These are phyloP conservation scores for Magnaporthiopsis rhizophila DNA, from an alignment of 2,329 filamentous ascomycete genomes.

Conservation along the genomic window DNA sequence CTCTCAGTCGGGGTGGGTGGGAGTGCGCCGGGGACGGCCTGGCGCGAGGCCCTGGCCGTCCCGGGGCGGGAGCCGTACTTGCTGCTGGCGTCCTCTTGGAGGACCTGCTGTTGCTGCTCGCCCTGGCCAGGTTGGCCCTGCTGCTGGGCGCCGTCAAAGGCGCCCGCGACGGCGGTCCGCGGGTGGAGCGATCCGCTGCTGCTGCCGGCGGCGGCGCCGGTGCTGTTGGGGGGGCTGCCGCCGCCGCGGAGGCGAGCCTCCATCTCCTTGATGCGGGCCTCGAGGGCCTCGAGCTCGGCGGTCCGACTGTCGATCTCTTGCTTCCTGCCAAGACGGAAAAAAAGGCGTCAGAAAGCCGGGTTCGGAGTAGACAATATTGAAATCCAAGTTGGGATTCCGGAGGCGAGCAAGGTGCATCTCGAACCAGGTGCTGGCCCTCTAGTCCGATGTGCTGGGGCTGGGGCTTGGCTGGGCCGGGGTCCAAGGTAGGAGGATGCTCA, in stretches of 20 bases:
- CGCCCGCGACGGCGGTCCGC: constrained; percentile 20
- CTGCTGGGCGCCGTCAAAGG: constrained; percentile 17
- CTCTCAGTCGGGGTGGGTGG: constrained; percentile 53
- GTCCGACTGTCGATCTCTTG: constrained; percentile 66
- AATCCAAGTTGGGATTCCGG: not conserved
- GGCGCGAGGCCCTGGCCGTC: constrained; percentile 40
- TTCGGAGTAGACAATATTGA: not conserved
- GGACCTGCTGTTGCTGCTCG: constrained; percentile 16
- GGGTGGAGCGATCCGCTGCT: constrained; percentile 18
- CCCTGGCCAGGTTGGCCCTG: constrained; percentile 5
- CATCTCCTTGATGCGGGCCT: constrained; percentile 75
- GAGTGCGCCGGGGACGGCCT: constrained; percentile 49
- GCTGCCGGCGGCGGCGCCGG: constrained; percentile 10
- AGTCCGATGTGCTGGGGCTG: not conserved
- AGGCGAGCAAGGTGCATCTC: not conserved
- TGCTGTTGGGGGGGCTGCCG: constrained; percentile 6
- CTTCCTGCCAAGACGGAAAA: constrained; percentile 50
- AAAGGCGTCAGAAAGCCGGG: not conserved
- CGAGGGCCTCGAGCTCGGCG: constrained; percentile 77
- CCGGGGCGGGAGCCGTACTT: constrained; percentile 42
- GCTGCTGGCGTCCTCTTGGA: constrained; percentile 8
- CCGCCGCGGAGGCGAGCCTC: constrained; percentile 57
- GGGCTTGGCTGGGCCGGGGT: not conserved
- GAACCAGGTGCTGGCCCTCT: constrained; percentile 1
- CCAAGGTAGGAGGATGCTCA: constrained; percentile 35